Conservation (phyloP, 495 filamentous ascomycete genomes). For the Platismatia glauca region DNA sequence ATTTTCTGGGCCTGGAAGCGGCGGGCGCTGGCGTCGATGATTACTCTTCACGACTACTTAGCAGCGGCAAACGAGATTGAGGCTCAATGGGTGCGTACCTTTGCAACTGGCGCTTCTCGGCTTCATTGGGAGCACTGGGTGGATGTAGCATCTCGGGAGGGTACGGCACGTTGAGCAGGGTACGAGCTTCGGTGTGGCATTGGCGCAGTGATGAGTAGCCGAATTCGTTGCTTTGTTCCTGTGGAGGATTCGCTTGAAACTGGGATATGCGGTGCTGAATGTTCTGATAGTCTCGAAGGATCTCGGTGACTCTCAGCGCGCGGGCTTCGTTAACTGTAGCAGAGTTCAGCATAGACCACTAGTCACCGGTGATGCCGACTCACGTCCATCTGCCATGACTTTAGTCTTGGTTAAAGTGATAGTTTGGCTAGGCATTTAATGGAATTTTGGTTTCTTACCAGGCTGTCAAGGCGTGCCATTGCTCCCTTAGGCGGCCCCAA, state of each 20-base stretch:
- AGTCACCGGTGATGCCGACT: slow-evolving; percentile 5
- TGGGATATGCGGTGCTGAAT: slow-evolving; percentile 73
- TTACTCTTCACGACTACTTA: slow-evolving; percentile 31
- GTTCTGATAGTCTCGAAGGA: slow-evolving; percentile 77
- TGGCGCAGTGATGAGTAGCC: slow-evolving; percentile 70
- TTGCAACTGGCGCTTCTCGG: slow-evolving; percentile 63
- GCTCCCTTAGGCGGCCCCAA: neutral
- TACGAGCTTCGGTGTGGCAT: slow-evolving; percentile 64
- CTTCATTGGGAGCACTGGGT: slow-evolving; percentile 52
- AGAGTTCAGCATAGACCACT: neutral
- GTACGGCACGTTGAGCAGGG: slow-evolving; percentile 62
- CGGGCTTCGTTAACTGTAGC: slow-evolving; percentile 72
- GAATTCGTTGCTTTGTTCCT: slow-evolving; percentile 67
- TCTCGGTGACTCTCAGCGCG: slow-evolving; percentile 69
- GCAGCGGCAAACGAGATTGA: neutral
- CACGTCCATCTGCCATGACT: slow-evolving; percentile 50
- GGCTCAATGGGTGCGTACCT: slow-evolving; percentile 44
- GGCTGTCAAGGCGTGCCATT: neutral
- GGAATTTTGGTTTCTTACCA: neutral
- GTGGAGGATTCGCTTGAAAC: slow-evolving; percentile 46
- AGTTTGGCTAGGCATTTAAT: slow-evolving; percentile 8
- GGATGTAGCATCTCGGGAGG: slow-evolving; percentile 43
- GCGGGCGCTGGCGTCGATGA: slow-evolving; percentile 67
- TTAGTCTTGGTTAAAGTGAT: slow-evolving; percentile 11
- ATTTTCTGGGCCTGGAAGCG: slow-evolving; percentile 81